These are phyloP conservation scores for Raphanus sativus DNA, from an alignment of 345 rosid species.

Conservation along the genomic window DNA sequence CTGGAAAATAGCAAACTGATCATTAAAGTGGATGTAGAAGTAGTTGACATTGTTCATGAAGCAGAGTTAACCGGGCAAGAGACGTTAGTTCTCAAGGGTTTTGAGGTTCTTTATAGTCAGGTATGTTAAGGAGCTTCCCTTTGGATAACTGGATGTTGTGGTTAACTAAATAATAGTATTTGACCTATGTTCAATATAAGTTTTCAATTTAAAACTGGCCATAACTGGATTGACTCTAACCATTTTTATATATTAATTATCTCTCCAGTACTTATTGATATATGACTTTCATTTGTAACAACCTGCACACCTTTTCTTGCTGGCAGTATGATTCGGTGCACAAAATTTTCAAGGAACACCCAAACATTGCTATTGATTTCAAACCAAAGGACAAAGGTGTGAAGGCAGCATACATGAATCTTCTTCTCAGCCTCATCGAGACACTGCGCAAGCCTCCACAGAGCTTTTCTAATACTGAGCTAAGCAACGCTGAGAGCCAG, in stretches of 20 bases:
- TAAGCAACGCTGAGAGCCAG: background rate
- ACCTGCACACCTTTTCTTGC: background rate
- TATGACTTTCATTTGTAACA: background rate
- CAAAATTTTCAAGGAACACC: background rate
- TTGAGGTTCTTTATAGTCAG: constrained; percentile 12
- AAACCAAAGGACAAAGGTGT: background rate
- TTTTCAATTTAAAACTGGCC: background rate
- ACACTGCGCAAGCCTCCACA: background rate
- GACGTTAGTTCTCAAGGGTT: background rate
- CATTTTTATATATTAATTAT: background rate
- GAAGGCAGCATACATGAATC: constrained; percentile 11
- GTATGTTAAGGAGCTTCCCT: background rate
- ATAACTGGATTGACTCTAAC: background rate
- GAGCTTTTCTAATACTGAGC: background rate
- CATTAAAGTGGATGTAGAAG: background rate
- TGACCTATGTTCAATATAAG: background rate
- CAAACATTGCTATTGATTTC: background rate
- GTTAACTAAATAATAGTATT: background rate
- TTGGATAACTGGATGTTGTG: background rate
- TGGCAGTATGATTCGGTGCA: background rate
- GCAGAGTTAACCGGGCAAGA: background rate
- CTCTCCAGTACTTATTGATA: background rate
- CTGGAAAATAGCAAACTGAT: background rate
- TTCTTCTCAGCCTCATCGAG: background rate
- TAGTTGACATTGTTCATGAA: background rate